Percentiles rank a stretch among this genome's conserved stretches.
Conservation (phyloP, 2,329 filamentous ascomycete species). For the Aspergillus aculeatus region DNA sequence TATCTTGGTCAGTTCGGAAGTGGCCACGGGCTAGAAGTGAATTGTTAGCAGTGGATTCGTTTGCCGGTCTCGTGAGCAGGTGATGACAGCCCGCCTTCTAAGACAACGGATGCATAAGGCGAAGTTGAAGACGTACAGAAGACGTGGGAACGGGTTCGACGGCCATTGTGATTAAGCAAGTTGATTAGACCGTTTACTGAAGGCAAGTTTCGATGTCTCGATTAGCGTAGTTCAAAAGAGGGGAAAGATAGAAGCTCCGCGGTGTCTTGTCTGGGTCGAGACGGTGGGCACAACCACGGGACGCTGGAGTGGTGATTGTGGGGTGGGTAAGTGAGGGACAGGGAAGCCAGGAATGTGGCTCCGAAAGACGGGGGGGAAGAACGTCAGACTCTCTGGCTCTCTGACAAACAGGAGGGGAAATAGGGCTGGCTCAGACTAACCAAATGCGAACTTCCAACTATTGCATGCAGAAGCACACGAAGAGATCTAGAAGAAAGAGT, state of each 20-base stretch:
- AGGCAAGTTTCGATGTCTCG: neutral
- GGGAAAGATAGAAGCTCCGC: constrained; percentile 7
- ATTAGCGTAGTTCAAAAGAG: constrained; percentile 16
- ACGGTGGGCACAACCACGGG: constrained; percentile 20
- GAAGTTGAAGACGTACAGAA: constrained; percentile 24
- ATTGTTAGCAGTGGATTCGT: constrained; percentile 1
- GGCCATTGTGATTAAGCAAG: constrained; percentile 29
- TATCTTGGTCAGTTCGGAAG: constrained; percentile 79
- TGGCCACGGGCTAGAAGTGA: constrained; percentile 65
- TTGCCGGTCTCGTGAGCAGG: constrained; percentile 2
- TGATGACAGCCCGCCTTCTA: constrained; percentile 4
- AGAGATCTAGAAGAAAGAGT: neutral
- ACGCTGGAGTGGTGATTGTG: constrained; percentile 14
- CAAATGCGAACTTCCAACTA: neutral
- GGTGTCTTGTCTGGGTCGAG: constrained; percentile 16
- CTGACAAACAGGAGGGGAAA: neutral
- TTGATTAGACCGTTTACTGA: neutral
- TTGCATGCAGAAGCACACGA: constrained; percentile 6
- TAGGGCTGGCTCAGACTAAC: neutral
- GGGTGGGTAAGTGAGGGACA: constrained; percentile 4
- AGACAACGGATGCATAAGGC: neutral
- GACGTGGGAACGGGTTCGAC: constrained; percentile 28
- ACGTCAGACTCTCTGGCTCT: too few relatives aligned
- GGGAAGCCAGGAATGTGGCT: constrained; percentile 9
- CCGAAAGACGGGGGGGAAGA: neutral